These are phyloP conservation scores for Dispira parvispora DNA, from an alignment of 192 early-diverging fungal species.

Conservation along the genomic window DNA sequence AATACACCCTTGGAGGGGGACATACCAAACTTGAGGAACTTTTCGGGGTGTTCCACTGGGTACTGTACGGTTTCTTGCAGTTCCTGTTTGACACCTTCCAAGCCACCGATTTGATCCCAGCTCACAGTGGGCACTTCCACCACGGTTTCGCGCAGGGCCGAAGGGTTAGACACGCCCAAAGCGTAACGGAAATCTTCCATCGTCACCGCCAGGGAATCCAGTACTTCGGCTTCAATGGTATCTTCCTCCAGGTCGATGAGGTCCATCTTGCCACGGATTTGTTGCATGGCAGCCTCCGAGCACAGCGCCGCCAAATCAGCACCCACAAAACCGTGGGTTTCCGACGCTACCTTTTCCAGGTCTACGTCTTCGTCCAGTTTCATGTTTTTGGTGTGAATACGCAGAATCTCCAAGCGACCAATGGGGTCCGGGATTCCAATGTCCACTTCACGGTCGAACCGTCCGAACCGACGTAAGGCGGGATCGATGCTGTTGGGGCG, in stretches of 20 bases:
- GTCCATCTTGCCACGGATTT: constrained; percentile 99
- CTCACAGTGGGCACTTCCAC: constrained; percentile 90
- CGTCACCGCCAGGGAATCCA: constrained; percentile 87
- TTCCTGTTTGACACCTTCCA: constrained; percentile 96
- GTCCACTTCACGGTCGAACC: constrained; percentile 97
- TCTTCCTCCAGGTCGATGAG: constrained; percentile 95
- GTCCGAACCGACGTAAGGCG: constrained; percentile 95
- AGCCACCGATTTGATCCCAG: constrained; percentile 95
- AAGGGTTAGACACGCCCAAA: constrained; percentile 85
- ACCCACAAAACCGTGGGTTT: constrained; percentile 96
- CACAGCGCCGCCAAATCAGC: constrained; percentile 94
- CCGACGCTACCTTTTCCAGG: constrained; percentile 88
- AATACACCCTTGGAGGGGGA: constrained; percentile 89
- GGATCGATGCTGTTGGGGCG: constrained; percentile 97
- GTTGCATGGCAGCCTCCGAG: constrained; percentile 99
- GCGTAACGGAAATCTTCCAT: constrained; percentile 98
- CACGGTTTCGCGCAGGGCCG: constrained; percentile 95
- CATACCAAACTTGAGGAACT: constrained; percentile 99
- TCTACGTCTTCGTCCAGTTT: constrained; percentile 94
- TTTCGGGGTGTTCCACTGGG: constrained; percentile 97
- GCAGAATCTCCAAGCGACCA: constrained; percentile 93
- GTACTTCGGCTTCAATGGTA: constrained; percentile 91
- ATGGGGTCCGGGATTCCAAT: constrained; percentile 98
- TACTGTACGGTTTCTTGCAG: constrained; percentile 98
- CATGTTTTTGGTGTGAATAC: constrained; percentile 99